Conservation (phyloP, 139 green algal genomes). For the Haematococcus sp. region DNA sequence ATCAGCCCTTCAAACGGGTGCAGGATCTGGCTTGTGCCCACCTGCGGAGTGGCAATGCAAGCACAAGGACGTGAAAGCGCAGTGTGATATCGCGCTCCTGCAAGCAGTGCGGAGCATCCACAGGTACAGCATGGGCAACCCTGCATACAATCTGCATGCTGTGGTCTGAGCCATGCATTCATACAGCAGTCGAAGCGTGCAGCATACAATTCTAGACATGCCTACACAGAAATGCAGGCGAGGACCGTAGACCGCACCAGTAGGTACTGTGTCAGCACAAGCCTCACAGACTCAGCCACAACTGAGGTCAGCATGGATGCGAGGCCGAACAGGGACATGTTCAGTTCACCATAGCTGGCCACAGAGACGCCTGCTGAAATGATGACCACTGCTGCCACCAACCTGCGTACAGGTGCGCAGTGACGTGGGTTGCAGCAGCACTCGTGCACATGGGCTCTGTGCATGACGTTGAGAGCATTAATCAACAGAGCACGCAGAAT, state of each 20-base stretch:
- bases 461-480: too few species aligned
- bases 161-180: too few species aligned
- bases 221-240: too few species aligned
- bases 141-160: too few species aligned
- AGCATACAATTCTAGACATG: too few species aligned
- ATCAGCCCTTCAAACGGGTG: constrained; percentile 72
- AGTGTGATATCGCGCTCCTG: too few species aligned
- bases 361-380: constrained; percentile 72
- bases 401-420: constrained; percentile 10
- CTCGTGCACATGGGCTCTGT: too few species aligned
- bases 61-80: too few species aligned
- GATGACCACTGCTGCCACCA: constrained; percentile 53
- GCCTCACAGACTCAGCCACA: constrained; percentile 57
- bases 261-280: constrained; percentile 84
- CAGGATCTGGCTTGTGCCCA: constrained; percentile 17
- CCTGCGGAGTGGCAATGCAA: background rate
- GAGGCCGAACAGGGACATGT: constrained; percentile 60
- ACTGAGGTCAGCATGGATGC: constrained; percentile 67
- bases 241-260: constrained; percentile 58
- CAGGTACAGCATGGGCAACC: background rate
- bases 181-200: too few species aligned
- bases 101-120: background rate
- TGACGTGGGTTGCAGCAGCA: too few species aligned
- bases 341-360: constrained; percentile 61
- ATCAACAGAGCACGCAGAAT: too few species aligned